A percentile compares a stretch with the other conserved stretches of the same genome.
Evolutionary conservation across 2,329 filamentous ascomycete genomes (phyloP).

Genomic region (Beauveria scarabaeidicola): DNA sequence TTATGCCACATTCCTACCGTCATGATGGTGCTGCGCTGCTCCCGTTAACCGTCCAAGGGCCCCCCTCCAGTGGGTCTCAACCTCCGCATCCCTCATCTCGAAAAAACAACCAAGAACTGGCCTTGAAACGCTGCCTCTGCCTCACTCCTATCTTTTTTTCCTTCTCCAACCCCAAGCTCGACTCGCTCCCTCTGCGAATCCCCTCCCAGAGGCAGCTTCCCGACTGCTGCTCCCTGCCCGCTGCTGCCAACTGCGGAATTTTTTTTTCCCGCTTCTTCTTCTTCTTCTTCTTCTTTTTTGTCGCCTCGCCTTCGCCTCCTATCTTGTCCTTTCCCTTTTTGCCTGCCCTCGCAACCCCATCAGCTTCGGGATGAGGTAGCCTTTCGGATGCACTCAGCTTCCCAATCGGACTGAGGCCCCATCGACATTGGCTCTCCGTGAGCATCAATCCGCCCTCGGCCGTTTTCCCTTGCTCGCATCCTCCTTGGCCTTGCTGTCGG

Average conservation of each 20-base stretch:
- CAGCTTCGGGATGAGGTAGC: slow-evolving; percentile 49
- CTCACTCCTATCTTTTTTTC: slow-evolving; percentile 4
- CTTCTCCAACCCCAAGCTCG: slow-evolving; percentile 9
- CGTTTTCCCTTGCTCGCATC: background rate
- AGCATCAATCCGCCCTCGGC: background rate
- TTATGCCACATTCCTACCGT: background rate
- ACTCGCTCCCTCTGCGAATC: slow-evolving; percentile 7
- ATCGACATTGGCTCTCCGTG: slow-evolving; percentile 10
- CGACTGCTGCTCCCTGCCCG: background rate
- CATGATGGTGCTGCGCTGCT: background rate
- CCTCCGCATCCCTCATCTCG: slow-evolving; percentile 13
- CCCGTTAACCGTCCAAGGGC: background rate
- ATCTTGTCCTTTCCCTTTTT: slow-evolving; percentile 1
- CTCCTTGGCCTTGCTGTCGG: slow-evolving; percentile 15
- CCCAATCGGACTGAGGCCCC: slow-evolving; percentile 49
- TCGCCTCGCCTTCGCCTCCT: background rate
- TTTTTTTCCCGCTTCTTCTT: background rate
- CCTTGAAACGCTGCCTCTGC: slow-evolving; percentile 5
- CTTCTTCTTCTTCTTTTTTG: background rate
- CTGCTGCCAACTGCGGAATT: background rate
- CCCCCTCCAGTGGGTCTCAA: slow-evolving; percentile 9
- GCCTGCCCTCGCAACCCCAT: slow-evolving; percentile 7
- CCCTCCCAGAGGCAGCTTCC: slow-evolving; percentile 2
- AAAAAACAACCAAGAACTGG: slow-evolving; percentile 11
- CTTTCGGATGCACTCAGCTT: slow-evolving; percentile 47